These are phyloP conservation scores for Artemisia tridentata DNA, from an alignment of 129 eudicot genomes.

Conservation along the genomic window DNA sequence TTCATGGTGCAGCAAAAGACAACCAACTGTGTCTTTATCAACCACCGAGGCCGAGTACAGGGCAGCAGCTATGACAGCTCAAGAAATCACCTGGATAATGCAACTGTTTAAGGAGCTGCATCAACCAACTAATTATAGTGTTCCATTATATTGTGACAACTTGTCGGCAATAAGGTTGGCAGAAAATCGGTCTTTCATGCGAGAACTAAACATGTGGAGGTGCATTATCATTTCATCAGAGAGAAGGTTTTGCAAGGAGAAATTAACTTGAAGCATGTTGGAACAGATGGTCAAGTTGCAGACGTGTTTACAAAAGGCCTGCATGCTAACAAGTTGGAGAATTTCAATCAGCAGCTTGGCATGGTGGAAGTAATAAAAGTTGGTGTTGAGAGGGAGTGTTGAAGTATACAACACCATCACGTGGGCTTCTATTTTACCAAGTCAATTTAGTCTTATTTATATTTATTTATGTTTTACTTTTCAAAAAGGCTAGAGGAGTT, in stretches of 20 bases:
- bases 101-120: background rate
- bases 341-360: background rate
- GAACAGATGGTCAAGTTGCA: background rate
- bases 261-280: background rate
- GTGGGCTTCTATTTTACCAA: too few species aligned
- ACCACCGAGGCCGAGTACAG: background rate
- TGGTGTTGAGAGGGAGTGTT: too few species aligned
- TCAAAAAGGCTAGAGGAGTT: too few species aligned
- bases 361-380: background rate
- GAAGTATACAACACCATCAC: too few species aligned
- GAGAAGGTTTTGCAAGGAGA: background rate
- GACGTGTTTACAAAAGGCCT: background rate
- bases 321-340: background rate
- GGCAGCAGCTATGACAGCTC: background rate
- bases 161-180: background rate
- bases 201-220: background rate
- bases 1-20: conserved; percentile 14
- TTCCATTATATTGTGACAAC: background rate
- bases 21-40: background rate
- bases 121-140: background rate
- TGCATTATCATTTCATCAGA: background rate
- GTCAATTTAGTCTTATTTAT: too few species aligned
- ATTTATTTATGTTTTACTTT: too few species aligned
- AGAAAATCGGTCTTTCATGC: background rate
- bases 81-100: background rate